phyloP scores from a whole-genome alignment of 1,139 yeast species.

The Nakaseomyces sp. region DNA sequence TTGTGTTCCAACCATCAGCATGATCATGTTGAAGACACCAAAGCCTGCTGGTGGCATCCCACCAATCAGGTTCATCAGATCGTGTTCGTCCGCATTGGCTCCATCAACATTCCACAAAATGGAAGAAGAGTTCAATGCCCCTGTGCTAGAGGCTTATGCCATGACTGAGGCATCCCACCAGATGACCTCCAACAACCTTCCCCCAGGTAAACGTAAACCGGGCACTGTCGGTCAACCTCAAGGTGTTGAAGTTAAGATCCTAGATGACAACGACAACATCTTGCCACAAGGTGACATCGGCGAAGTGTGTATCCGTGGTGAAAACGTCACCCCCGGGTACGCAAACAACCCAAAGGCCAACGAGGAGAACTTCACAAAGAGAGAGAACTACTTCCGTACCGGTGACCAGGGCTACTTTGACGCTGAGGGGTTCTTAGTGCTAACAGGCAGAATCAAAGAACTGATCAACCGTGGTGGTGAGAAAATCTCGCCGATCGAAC shows the following conservation, averaged over 20 bases:
- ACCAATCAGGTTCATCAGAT: slow-evolving; percentile 51
- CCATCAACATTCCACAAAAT: slow-evolving; percentile 50
- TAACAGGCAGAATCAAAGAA: slow-evolving; percentile 62
- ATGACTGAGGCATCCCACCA: slow-evolving; percentile 71
- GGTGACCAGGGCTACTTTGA: slow-evolving; percentile 64
- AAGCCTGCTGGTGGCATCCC: slow-evolving; percentile 42
- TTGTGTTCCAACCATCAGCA: slow-evolving; percentile 67
- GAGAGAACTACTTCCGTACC: slow-evolving; percentile 53
- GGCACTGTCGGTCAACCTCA: slow-evolving; percentile 67
- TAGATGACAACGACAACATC: slow-evolving; percentile 41
- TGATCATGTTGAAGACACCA: slow-evolving; percentile 45
- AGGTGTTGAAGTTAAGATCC: slow-evolving; percentile 52
- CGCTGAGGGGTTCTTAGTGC: slow-evolving; percentile 45
- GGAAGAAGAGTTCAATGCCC: slow-evolving; percentile 49
- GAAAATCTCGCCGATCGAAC: slow-evolving; percentile 58
- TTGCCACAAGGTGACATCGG: slow-evolving; percentile 47
- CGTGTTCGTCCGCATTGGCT: slow-evolving; percentile 60
- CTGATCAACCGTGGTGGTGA: slow-evolving; percentile 64
- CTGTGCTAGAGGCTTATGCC: slow-evolving; percentile 68
- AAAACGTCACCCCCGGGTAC: slow-evolving; percentile 62
- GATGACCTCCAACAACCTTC: slow-evolving; percentile 60
- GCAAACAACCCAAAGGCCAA: slow-evolving; percentile 61
- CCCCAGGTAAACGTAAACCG: slow-evolving; percentile 54
- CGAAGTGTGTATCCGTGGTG: slow-evolving; percentile 57
- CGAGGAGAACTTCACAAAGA: slow-evolving; percentile 47